These are phyloP conservation scores for Yarrowia galli DNA, from an alignment of 1,139 yeast genomes.

Conservation along the genomic window DNA sequence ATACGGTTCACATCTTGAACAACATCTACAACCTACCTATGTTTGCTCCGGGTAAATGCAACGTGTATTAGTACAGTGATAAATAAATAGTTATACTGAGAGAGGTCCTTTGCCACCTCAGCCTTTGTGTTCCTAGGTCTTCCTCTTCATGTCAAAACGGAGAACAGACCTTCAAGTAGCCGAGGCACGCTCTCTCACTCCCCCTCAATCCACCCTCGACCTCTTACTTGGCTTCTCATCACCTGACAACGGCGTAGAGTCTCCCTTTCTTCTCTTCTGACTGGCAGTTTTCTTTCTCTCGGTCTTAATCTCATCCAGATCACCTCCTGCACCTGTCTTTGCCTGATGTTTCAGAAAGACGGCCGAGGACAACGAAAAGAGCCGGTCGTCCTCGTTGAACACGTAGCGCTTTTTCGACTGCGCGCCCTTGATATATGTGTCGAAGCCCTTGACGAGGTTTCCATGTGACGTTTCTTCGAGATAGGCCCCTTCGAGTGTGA, in stretches of 20 bases:
- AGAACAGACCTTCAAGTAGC: too few species aligned
- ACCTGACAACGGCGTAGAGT: constrained; percentile 20
- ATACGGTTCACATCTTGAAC: too few species aligned
- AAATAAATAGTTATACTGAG: constrained; percentile 11
- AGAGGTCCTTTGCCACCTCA: background rate
- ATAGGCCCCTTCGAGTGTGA: constrained; percentile 79
- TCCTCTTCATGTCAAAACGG: too few species aligned
- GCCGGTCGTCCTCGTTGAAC: constrained; percentile 80
- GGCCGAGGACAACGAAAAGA: constrained; percentile 82
- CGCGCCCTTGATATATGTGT: constrained; percentile 69
- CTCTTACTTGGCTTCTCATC: constrained; percentile 21
- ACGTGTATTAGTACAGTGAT: background rate
- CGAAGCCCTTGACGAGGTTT: constrained; percentile 89
- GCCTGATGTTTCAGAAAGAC: constrained; percentile 61
- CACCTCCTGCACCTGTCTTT: constrained; percentile 8
- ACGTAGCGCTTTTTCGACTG: constrained; percentile 62
- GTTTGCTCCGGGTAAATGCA: background rate
- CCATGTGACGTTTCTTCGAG: constrained; percentile 76
- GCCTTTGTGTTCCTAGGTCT: background rate
- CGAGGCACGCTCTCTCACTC: too few species aligned
- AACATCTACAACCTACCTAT: too few species aligned
- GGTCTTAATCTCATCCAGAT: constrained; percentile 8
- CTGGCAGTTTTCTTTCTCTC: constrained; percentile 2
- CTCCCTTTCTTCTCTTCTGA: constrained; percentile 28
- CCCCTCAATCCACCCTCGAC: constrained; percentile 1